These are phyloP conservation scores for Jacaranda mimosifolia DNA, from an alignment of 257 asterid genomes.

Conservation along the genomic window DNA sequence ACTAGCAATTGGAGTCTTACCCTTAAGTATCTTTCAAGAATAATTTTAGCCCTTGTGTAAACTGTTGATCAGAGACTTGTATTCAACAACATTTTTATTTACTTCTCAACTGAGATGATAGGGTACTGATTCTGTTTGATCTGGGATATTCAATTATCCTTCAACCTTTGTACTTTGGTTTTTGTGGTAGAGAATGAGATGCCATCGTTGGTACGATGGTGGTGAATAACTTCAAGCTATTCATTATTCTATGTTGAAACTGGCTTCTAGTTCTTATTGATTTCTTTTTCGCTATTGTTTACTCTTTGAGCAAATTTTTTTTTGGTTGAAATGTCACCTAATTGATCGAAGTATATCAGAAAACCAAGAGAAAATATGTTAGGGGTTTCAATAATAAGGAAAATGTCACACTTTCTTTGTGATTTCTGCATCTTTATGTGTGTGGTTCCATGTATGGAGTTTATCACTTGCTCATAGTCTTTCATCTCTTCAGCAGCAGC, in stretches of 20 bases:
- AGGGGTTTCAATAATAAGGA: neutral
- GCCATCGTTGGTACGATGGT: neutral
- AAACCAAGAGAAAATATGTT: neutral
- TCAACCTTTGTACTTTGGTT: constrained; percentile 1
- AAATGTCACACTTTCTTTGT: neutral
- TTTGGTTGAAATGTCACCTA: constrained; percentile 8
- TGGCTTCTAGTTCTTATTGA: constrained; percentile 14
- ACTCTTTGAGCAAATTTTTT: neutral
- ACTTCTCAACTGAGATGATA: constrained; percentile 8
- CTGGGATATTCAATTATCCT: neutral
- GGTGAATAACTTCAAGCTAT: neutral
- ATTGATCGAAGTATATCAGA: neutral
- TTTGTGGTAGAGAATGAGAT: neutral
- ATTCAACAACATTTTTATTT: neutral
- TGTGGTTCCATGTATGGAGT: constrained; percentile 22
- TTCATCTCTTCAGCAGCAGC: constrained; percentile 30
- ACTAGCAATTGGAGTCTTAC: constrained; percentile 15
- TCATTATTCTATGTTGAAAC: neutral
- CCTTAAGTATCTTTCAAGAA: neutral
- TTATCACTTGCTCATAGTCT: constrained; percentile 7
- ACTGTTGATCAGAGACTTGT: constrained; percentile 9
- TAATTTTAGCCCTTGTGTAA: neutral
- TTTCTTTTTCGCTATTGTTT: neutral
- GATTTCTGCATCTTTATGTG: constrained; percentile 16
- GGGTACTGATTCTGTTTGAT: constrained; percentile 15